A percentile compares a stretch with the other conserved stretches of the same genome.
Evolutionary conservation across 352 stramenopile genomes (phyloP).

Genomic region (Phytophthora multivora): DNA sequence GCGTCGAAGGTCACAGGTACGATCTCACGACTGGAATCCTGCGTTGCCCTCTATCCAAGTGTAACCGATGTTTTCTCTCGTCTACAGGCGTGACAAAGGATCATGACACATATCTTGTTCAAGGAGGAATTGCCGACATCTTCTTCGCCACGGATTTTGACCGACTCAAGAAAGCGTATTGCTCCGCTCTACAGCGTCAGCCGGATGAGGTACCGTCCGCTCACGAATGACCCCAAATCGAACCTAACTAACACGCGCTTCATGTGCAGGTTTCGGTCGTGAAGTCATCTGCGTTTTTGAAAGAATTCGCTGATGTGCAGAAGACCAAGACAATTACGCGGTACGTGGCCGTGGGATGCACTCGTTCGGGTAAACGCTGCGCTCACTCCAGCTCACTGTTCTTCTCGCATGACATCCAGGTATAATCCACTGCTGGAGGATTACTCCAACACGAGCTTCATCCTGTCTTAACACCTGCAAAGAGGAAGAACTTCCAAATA

Average conservation of each 20-base stretch:
- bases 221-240: not conserved
- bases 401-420: slow-evolving; percentile 35
- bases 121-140: slow-evolving; percentile 87
- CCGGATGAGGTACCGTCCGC: slow-evolving; percentile 45
- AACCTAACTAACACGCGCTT: not conserved
- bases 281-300: slow-evolving; percentile 81
- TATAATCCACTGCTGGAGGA: slow-evolving; percentile 92
- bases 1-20: slow-evolving; percentile 79
- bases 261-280: slow-evolving; percentile 71
- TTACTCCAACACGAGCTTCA: slow-evolving; percentile 91
- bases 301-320: slow-evolving; percentile 77
- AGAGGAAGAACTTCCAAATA: slow-evolving; percentile 5
- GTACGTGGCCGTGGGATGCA: slow-evolving; percentile 35
- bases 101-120: slow-evolving; percentile 88
- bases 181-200: slow-evolving; percentile 55
- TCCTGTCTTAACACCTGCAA: slow-evolving; percentile 67
- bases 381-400: slow-evolving; percentile 5
- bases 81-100: slow-evolving; percentile 70
- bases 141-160: slow-evolving; percentile 92
- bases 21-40: not conserved
- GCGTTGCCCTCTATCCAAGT: not conserved
- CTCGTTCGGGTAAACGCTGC: not conserved
- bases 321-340: slow-evolving; percentile 84
- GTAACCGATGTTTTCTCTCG: slow-evolving; percentile 3
- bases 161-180: slow-evolving; percentile 84